A percentile compares a stretch with the other conserved stretches of the same genome.
Evolutionary conservation across 208 protist species (phyloP).

Genomic region (Leishmania lainsoni): DNA sequence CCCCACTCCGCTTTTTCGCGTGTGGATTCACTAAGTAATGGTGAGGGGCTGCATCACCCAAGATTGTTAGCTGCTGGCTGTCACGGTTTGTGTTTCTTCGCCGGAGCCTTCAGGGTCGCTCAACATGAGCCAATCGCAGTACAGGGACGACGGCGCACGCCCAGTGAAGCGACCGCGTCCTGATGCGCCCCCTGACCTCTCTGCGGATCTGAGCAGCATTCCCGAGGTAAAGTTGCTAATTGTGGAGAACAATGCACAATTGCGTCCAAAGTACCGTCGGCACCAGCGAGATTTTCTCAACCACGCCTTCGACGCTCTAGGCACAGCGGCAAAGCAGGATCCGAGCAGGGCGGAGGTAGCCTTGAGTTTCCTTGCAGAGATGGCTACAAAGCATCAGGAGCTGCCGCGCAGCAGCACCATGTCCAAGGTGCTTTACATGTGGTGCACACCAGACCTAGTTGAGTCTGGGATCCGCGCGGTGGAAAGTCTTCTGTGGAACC

Average conservation of each 20-base stretch:
- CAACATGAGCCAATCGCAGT: not conserved
- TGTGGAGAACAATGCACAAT: slow-evolving; percentile 61
- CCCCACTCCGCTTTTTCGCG: no score
- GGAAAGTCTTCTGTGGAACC: slow-evolving; percentile 26
- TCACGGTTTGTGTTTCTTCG: not conserved
- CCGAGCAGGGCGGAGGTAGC: slow-evolving; percentile 10
- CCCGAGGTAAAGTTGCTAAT: slow-evolving; percentile 54
- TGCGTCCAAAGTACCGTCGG: slow-evolving; percentile 47
- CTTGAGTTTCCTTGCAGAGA: slow-evolving; percentile 51
- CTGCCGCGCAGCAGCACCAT: slow-evolving; percentile 62
- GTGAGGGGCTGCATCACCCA: no score
- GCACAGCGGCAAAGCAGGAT: slow-evolving; percentile 30
- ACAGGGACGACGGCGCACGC: slow-evolving; percentile 1
- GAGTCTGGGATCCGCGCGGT: slow-evolving; percentile 40
- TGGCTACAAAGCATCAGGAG: slow-evolving; percentile 41
- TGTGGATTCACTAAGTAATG: no score
- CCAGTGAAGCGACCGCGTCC: slow-evolving; percentile 17
- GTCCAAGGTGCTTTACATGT: slow-evolving; percentile 67
- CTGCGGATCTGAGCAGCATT: slow-evolving; percentile 41
- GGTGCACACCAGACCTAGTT: slow-evolving; percentile 32
- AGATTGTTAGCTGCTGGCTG: no score
- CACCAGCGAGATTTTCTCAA: slow-evolving; percentile 68
- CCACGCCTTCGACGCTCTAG: slow-evolving; percentile 55
- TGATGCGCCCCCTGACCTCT: slow-evolving; percentile 47
- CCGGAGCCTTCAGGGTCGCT: not conserved